Evolutionary conservation across 2,329 filamentous ascomycete genomes (phyloP), one percentile per base, ranked within the genome.

Genomic region (Fusarium sarcochroum): DNA sequence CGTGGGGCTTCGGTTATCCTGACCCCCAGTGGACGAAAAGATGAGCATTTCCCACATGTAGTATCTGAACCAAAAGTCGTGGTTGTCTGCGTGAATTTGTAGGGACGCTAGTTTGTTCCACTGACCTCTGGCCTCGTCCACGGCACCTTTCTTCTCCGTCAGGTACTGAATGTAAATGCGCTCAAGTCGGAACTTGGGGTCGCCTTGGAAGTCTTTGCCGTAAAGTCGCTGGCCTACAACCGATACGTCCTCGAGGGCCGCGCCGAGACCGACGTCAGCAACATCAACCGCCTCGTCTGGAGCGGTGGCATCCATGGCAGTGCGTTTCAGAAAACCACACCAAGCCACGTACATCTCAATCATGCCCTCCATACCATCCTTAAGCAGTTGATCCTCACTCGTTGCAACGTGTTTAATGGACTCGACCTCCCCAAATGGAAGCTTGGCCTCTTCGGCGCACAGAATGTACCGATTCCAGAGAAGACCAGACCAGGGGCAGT

Each of bases 21-120:
- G 62, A 13, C 64, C 65, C 59, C 62, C 50, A 18, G 78, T 80
- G 7, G 84, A 83, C 3, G 82, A 80, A 67, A 87, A 88, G 6
- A 88, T 74, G 59, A 91, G 85, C 85, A 98, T 91, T 80, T 98
- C 96, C 91, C 94, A 98, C 53, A 91, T 85, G 79, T 98, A 98
- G 79, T 93, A 98, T 42, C 90, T 89, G 56, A 94, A 86, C 96
- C 96, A 99, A 77, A 98, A 98, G 73, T 97, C 93, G 75, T 94
- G 94, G 71, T 90, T 94, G 71, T 93, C 88, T 30, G 90, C 89
- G 57, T 93, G 81, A 5, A 89, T 89, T 18, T 86, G 84, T n/a
- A 87, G 82, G 21, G 87, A 77, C 5, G 85, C 86, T 30, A 98
- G 84, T 18, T 88, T 87, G 68, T 91, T 89, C 89, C 93, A 98